Evolutionary conservation across 1,284 basidiomycete species (phyloP), one percentile per base, ranked within the genome.

Genomic region (Pseudomicrostroma phylloplanum): DNA sequence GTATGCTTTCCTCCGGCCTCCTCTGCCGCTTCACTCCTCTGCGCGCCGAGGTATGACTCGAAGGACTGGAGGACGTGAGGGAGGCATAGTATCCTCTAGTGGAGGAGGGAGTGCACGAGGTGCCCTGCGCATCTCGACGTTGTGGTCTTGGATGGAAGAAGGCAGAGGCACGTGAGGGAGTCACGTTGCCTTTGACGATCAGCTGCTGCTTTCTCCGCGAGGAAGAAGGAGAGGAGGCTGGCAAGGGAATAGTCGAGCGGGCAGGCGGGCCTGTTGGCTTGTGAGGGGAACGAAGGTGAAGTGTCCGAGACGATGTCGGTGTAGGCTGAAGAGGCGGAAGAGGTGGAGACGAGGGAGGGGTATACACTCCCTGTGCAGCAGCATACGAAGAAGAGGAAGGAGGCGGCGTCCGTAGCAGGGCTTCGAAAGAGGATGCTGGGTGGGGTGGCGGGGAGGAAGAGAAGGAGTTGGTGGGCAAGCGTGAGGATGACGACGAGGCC

Each of bases 161-260:
- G 19, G 59, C 51, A n/a, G 62, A 68, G 0, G 72, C 72, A 15
- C 64, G 59, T 6, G 70, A 72, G 0, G 72, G 72, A 0, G 72
- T 73, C 1, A 73, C 72, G 26, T 68, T 73, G n/a, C 72, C 72
- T 25, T 66, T 65, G 13, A 73, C 56, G 15, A 65, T 46, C 15
- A 58, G 21, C 36, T 36, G 30, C 30, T 36, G 30, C 30, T 36
- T 36, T 9, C 30, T 36, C 30, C n/a, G 23, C 17, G 46, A 48
- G 46, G 46, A 48, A 12, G 46, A 48, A 48, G 30, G 30, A 36
- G 30, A 36, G 9, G 30, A 36, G 9, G 30, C 30, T 36, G 30
- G 30, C 30, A 36, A 9, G 9, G 30, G 30, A 36, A 36, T 9
- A 36, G 30, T 36, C 9, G 30, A 36, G 3, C 30, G 30, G 9